These are phyloP conservation scores for Termitomyces sp. DNA, from an alignment of 768 basidiomycete genomes.

Conservation along the genomic window DNA sequence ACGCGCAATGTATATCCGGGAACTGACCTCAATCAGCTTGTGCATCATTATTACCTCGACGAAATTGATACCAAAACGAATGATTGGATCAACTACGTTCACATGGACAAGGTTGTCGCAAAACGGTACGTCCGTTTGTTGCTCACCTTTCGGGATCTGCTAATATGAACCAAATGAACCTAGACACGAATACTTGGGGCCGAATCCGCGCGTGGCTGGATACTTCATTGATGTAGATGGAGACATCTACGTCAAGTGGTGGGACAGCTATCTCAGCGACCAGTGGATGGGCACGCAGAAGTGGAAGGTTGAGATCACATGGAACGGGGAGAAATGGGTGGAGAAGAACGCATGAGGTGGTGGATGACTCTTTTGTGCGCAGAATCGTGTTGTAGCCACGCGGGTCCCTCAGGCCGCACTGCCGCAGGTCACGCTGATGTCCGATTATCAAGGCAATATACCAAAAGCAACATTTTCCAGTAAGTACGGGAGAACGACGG, in stretches of 20 bases:
- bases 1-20: conserved; percentile 25
- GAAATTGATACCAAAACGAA: conserved; percentile 16
- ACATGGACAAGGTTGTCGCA: conserved; percentile 26
- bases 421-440: too few relatives aligned
- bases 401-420: too few relatives aligned
- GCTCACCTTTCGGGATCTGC: not conserved
- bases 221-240: conserved; percentile 33
- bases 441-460: not conserved
- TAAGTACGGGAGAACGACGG: too few relatives aligned
- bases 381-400: not conserved
- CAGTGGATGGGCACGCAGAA: conserved; percentile 40
- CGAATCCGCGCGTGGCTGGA: conserved; percentile 40
- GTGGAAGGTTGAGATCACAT: conserved; percentile 33
- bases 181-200: conserved; percentile 43
- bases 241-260: conserved; percentile 39
- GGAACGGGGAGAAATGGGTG: conserved; percentile 35
- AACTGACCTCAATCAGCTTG: conserved; percentile 35
- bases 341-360: conserved; percentile 22
- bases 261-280: conserved; percentile 39
- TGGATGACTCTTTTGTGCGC: not conserved
- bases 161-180: not conserved
- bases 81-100: conserved; percentile 29
- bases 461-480: not conserved
- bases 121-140: conserved; percentile 24
- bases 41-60: conserved; percentile 23